phyloP scores from a whole-genome alignment of 139 green algal species.

The Penium margaritaceum region DNA sequence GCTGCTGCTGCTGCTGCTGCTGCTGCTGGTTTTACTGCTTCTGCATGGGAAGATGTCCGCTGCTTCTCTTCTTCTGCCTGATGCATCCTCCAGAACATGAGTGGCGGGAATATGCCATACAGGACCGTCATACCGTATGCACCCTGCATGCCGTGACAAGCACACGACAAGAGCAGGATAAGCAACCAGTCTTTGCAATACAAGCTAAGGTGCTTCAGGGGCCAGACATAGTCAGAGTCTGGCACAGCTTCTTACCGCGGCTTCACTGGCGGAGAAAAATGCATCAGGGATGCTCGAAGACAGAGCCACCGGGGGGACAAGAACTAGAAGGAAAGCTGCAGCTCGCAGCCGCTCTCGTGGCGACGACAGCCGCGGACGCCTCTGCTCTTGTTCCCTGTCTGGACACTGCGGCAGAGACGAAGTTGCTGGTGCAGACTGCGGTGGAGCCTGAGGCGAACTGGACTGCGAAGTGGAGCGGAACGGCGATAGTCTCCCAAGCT shows the following conservation, averaged over 20 bases:
- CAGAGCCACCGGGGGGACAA: constrained; percentile 42
- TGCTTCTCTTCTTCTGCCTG: neutral
- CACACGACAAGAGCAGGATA: too few species aligned
- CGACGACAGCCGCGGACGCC: neutral
- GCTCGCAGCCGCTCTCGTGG: too few species aligned
- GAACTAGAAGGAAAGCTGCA: constrained; percentile 7
- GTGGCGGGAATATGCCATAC: constrained; percentile 62
- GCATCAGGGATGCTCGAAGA: constrained; percentile 47
- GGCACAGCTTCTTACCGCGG: too few species aligned
- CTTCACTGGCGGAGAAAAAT: constrained; percentile 51
- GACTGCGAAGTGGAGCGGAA: too few species aligned
- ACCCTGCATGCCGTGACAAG: constrained; percentile 53
- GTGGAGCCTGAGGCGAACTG: too few species aligned
- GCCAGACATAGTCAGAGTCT: too few species aligned
- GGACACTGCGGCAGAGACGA: too few species aligned
- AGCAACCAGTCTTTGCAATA: too few species aligned
- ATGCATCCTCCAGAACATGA: constrained; percentile 51
- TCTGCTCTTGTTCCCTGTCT: neutral
- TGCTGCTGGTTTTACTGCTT: too few species aligned
- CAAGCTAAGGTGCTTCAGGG: too few species aligned
- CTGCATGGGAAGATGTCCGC: neutral
- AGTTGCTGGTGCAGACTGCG: too few species aligned
- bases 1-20: too few species aligned
- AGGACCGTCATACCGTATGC: constrained; percentile 63
- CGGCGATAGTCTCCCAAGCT: constrained; percentile 2